Base-by-base conservation (phyloP, 768 basidiomycete genomes). In the Rhodotorula sphaerocarpa region DNA sequence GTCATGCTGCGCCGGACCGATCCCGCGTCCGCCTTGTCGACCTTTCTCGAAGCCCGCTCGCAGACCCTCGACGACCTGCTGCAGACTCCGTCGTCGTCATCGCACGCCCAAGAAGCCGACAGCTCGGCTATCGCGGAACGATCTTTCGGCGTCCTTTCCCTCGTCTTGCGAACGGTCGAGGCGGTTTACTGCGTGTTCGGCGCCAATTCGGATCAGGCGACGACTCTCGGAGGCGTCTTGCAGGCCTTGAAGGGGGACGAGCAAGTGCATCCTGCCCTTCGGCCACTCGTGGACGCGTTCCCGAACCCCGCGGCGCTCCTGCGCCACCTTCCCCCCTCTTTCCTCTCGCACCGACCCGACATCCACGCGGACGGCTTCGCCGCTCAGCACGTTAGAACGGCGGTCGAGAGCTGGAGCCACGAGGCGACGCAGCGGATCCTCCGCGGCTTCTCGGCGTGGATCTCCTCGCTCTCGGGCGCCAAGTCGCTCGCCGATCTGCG, bases 231-330 rank as follows among this genome's bases (percentile, higher is more conserved):
- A 12, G 18, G 27, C 21, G 14, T 20, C 16, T 1, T 6, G 10
- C 10, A 39, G 16, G 36, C 36, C 10, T 39, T 39, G 36, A 9
- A 16, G 36, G 16, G 10, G n/a, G n/a, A n/a, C 12, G 25, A 11
- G 28, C 28, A 30, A 18, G 5, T 20, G 34, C 9, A 20, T 30
- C 33, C 45, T 10, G 27, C 28, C 1, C 59, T 72, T 10, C 5
- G 25, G 7, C 63, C 69, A 6, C 60, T 70, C n/a, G 43, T 73
- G 20, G 45, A 54, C 23, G 50, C 69, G 10, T 52, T 73, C 12
- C 65, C 72, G 0, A 71, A 70, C 58, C 54, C 61, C 55, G 61
- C 67, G 25, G 60, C 70, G 23, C 62, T 73, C 25, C 5, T 54
- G 5, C 64, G 67, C 0, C 67, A 73, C 36, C 69, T 73, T 18